These are phyloP conservation scores for Cyberlindnera americana DNA, from an alignment of 805 yeast genomes.

Conservation along the genomic window DNA sequence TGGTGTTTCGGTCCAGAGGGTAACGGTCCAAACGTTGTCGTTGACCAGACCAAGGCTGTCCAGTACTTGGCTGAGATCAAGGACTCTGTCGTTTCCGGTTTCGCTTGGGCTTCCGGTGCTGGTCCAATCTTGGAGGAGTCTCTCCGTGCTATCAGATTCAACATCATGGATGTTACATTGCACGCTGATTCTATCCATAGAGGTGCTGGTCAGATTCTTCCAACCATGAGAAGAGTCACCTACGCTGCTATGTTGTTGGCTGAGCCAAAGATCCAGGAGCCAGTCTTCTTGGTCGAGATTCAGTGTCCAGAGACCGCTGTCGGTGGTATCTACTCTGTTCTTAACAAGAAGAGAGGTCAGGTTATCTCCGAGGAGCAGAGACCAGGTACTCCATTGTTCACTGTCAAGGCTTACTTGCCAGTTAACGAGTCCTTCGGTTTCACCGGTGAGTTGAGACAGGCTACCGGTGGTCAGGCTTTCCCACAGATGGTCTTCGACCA, in stretches of 20 bases:
- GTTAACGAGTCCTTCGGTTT: slow-evolving; percentile 99
- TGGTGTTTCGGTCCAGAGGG: slow-evolving; percentile 99
- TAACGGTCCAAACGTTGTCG: slow-evolving; percentile 96
- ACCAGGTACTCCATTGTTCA: slow-evolving; percentile 99
- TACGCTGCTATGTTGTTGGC: slow-evolving; percentile 98
- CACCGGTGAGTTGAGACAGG: slow-evolving; percentile 99
- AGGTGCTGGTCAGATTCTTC: slow-evolving; percentile 99
- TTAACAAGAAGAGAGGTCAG: slow-evolving; percentile 99
- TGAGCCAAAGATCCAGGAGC: slow-evolving; percentile 98
- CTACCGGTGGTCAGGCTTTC: slow-evolving; percentile 99
- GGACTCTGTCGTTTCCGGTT: slow-evolving; percentile 99
- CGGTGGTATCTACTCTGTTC: slow-evolving; percentile 99
- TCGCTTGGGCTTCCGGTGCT: slow-evolving; percentile 99
- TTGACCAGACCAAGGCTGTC: slow-evolving; percentile 99
- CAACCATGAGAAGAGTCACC: slow-evolving; percentile 99
- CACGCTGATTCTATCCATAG: slow-evolving; percentile 99
- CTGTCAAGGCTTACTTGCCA: slow-evolving; percentile 99
- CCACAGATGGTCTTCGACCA: slow-evolving; percentile 99
- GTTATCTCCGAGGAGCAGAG: slow-evolving; percentile 99
- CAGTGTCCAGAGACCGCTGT: slow-evolving; percentile 99
- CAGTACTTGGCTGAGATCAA: slow-evolving; percentile 98
- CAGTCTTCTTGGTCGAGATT: slow-evolving; percentile 97
- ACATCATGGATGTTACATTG: slow-evolving; percentile 97
- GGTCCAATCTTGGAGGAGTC: slow-evolving; percentile 98
- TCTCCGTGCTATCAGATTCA: slow-evolving; percentile 93